phyloP scores from a whole-genome alignment of 2,329 filamentous ascomycete genomes.

The Alternaria brassicae region DNA sequence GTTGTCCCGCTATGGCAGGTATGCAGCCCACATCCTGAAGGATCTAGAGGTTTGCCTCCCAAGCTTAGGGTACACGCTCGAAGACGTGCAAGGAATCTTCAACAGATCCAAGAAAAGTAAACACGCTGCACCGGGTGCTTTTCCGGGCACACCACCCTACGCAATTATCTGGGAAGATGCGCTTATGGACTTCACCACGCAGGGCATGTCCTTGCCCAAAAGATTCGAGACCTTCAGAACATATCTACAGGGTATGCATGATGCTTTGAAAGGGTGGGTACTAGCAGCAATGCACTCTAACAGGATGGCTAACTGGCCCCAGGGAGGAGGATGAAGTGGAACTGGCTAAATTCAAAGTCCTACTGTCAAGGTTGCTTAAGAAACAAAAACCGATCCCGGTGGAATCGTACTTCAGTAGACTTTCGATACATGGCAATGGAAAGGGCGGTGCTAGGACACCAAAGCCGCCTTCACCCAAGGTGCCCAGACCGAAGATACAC shows the following conservation, averaged over 20 bases:
- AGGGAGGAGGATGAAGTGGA: conserved; percentile 43
- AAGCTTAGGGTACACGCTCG: conserved; percentile 60
- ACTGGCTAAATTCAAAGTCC: conserved; percentile 34
- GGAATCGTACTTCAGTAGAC: conserved; percentile 43
- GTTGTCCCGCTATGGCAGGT: conserved; percentile 49
- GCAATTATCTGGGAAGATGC: conserved; percentile 61
- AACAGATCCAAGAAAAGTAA: conserved; percentile 46
- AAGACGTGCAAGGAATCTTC: conserved; percentile 55
- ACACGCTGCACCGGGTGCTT: conserved; percentile 41
- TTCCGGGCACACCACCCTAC: conserved; percentile 52
- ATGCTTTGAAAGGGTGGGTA: conserved; percentile 57
- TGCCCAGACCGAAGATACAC: conserved; percentile 38
- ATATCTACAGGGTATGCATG: conserved; percentile 56
- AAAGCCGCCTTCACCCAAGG: conserved; percentile 34
- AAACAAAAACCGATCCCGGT: conserved; percentile 46
- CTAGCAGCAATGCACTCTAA: background rate
- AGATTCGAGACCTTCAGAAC: conserved; percentile 60
- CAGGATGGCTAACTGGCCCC: conserved; percentile 19
- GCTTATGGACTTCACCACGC: conserved; percentile 54
- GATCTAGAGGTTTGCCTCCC: conserved; percentile 59
- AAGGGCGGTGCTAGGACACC: conserved; percentile 38
- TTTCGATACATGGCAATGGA: conserved; percentile 31
- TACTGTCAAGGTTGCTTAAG: conserved; percentile 43
- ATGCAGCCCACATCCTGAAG: conserved; percentile 48
- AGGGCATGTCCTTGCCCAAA: conserved; percentile 56